Conservation (phyloP, 768 basidiomycete genomes). For the Trametes cingulata region DNA sequence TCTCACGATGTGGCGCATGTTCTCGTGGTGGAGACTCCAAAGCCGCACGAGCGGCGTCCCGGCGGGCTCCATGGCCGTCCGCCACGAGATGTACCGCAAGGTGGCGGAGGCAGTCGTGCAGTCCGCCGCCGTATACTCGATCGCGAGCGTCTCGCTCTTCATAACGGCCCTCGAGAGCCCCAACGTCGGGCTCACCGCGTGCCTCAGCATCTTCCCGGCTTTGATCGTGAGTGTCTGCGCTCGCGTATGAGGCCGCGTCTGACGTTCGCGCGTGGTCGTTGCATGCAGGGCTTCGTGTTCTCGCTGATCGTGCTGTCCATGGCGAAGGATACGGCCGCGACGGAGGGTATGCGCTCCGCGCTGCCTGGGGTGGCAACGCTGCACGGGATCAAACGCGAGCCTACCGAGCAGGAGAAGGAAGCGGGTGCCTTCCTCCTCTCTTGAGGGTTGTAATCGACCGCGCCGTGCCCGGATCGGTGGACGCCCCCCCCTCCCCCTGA, state of each 20-base stretch:
- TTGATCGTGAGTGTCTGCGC: background rate
- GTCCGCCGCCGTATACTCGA: slow-evolving; percentile 10
- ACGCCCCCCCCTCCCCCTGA: too few relatives aligned
- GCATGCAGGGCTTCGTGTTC: background rate
- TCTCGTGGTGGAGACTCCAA: background rate
- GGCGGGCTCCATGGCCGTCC: background rate
- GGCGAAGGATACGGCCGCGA: background rate
- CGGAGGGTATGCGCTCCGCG: too few relatives aligned
- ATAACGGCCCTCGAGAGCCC: background rate
- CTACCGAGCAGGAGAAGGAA: too few relatives aligned
- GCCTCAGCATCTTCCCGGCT: background rate
- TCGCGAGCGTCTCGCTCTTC: slow-evolving; percentile 1
- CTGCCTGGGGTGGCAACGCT: too few relatives aligned
- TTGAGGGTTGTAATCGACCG: too few relatives aligned
- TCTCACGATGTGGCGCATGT: slow-evolving; percentile 5
- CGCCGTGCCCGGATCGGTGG: too few relatives aligned
- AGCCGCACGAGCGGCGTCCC: background rate
- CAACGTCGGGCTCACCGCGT: background rate
- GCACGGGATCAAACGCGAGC: too few relatives aligned
- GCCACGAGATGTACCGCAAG: slow-evolving; percentile 1
- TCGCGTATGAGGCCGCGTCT: background rate
- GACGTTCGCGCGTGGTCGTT: background rate
- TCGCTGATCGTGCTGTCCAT: background rate
- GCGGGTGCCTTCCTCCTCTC: too few relatives aligned
- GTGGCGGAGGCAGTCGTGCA: slow-evolving; percentile 8